Evolutionary conservation across 2,329 filamentous ascomycete genomes (phyloP), one percentile per base, ranked within the genome.

Genomic region (Aspergillus amoenus): DNA sequence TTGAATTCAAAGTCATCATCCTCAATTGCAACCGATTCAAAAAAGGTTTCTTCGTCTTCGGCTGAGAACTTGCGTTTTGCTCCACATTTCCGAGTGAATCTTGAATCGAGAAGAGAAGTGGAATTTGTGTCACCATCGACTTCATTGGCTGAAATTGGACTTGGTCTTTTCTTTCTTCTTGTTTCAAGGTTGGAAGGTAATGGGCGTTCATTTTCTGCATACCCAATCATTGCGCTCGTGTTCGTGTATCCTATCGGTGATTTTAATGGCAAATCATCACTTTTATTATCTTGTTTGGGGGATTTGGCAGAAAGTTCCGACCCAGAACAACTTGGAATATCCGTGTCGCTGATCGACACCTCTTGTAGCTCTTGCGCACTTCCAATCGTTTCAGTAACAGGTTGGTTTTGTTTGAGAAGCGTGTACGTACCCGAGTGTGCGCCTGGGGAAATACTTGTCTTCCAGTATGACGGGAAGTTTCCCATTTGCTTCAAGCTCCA

Each of bases 391-490:
- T 54, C 5, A 45, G 30, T 5, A 27, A 32, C 24, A 17, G 24
- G 4, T 42, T 15, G 40, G 5, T 22, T 32, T 15, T 8, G 22
- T 18, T 30, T 12, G 11, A 15, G 5, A n/a, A 8, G 12, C 11
- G 9, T 17, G 34, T 41, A 69, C 80, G 68, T 76, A 83, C 79
- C 81, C 80, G 62, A 86, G 71, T 8, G 83, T 85, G 57, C 73
- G 70, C 61, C 84, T 74, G 21, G 84, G 84, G 64, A 80, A 86
- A 58, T 73, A 76, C 68, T 85, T 86, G 66, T 82, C 81, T 69
- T 88, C 85, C 3, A 77, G 64, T 50, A 88, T 88, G 3, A 80
- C 81, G 8, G 85, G 84, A 62, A 88, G 73, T 60, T 76, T 75
- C 34, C 71, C 73, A 34, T 72, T 68, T 40, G 69, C 66, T 30